Base-by-base conservation (phyloP, 1,284 basidiomycete genomes). In the Ceratobasidium sp. region DNA sequence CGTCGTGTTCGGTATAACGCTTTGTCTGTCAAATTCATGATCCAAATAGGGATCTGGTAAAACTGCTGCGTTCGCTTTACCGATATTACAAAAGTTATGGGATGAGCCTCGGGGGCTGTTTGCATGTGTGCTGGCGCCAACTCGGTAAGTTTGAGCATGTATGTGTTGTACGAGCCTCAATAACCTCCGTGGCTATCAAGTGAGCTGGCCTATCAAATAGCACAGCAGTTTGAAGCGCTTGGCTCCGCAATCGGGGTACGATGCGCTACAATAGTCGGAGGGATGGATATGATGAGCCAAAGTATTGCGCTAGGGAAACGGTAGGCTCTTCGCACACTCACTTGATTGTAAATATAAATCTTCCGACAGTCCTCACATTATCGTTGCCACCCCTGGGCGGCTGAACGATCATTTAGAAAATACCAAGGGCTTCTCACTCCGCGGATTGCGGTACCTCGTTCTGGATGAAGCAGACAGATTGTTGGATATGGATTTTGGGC, bases 131-230 rank as follows among this genome's bases (percentile, higher is more conserved):
- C 84, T 99, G 31, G 96, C 96, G 3, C 97, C 97, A 1, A 99
- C 96, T 31, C 88, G 82, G 82, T 83, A 25, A 71, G 80, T 74
- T 20, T 54, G 38, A 35, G 34, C 35, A 64, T 49, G 49, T 32
- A 65, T 8, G 22, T 43, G 2, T 68, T 25, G 20, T 20, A 20
- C 45, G 45, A 47, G 10, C 45, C 20, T 12, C n/a, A 15, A 47
- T 20, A 2, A 22, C 52, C 22, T 17, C 17, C 13, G 17, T 57
- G 13, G 50, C 7, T 68, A 40, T 17, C 12, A n/a, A 82, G 96
- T 77, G 97, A 99, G 80, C 83, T 99, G 71, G 97, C 97, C n/a
- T 97, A 93, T 78, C 97, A 99, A 80, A 99, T 99, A 76, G 89
- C 94, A 38, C 93, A 98, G 76, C 96, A 98, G 77, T 94, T 99